A percentile compares a stretch with the other conserved stretches of the same genome.
These are phyloP conservation scores for Skeletonema costatum DNA, from an alignment of 108 stramenopile genomes.

Conservation along the genomic window DNA sequence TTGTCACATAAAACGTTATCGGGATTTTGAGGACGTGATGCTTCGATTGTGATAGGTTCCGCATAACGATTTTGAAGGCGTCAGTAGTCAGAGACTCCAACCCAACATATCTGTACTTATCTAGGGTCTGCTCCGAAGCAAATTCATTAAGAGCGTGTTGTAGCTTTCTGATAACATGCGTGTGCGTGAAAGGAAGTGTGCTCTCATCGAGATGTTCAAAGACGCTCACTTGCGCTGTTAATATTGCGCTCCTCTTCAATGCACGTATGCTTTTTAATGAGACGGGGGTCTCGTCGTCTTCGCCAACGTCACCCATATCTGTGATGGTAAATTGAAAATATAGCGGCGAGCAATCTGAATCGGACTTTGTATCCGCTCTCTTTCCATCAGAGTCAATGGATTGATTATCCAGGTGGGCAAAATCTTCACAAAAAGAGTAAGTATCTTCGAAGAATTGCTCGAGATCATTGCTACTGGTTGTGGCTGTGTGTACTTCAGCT, in stretches of 20 bases:
- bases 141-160: slow-evolving; percentile 54
- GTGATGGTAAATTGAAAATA: slow-evolving; percentile 58
- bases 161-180: slow-evolving; percentile 45
- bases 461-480: neutral
- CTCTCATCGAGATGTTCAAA: slow-evolving; percentile 5
- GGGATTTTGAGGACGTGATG: slow-evolving; percentile 53
- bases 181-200: slow-evolving; percentile 26
- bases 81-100: slow-evolving; percentile 35
- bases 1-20: slow-evolving; percentile 62
- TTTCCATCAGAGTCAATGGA: neutral
- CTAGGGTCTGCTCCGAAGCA: slow-evolving; percentile 69
- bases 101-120: slow-evolving; percentile 53
- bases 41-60: slow-evolving; percentile 59
- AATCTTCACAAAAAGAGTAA: neutral
- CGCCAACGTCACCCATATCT: neutral
- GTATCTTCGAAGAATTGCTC: neutral
- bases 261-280: slow-evolving; percentile 35
- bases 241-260: slow-evolving; percentile 47
- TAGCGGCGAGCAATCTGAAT: slow-evolving; percentile 41
- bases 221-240: slow-evolving; percentile 55
- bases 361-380: neutral
- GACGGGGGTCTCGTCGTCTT: slow-evolving; percentile 33
- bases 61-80: slow-evolving; percentile 48
- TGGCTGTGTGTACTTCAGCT: neutral
- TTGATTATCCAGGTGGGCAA: neutral